A percentile compares a stretch with the other conserved stretches of the same genome.
phyloP scores from a whole-genome alignment of 225 moss, liverwort and hornwort species.

The Thuidium tamariscinum region DNA sequence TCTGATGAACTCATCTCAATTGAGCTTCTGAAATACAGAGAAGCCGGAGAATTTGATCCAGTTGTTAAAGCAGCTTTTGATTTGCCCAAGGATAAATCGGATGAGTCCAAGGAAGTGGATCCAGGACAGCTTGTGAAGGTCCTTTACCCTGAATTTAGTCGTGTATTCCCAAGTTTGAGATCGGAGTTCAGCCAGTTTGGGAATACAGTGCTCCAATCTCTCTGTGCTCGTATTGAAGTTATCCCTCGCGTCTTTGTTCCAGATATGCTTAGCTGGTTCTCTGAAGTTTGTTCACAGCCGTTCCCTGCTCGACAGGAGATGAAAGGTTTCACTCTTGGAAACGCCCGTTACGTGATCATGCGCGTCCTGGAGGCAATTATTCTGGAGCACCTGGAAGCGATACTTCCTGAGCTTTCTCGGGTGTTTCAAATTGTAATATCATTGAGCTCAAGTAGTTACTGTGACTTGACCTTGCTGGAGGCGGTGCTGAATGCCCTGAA shows the following conservation, averaged over 20 bases:
- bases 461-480: slow-evolving; percentile 71
- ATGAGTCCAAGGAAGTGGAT: slow-evolving; percentile 28
- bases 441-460: slow-evolving; percentile 65
- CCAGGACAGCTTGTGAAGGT: slow-evolving; percentile 59
- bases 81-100: slow-evolving; percentile 1
- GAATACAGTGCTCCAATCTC: slow-evolving; percentile 48
- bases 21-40: slow-evolving; percentile 36
- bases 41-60: slow-evolving; percentile 21
- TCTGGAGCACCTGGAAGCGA: slow-evolving; percentile 71
- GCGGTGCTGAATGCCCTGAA: slow-evolving; percentile 62
- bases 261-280: slow-evolving; percentile 88
- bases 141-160: slow-evolving; percentile 67
- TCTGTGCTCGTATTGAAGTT: slow-evolving; percentile 50
- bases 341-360: slow-evolving; percentile 68
- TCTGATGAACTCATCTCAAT: slow-evolving; percentile 83
- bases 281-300: slow-evolving; percentile 68
- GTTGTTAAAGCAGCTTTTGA: slow-evolving; percentile 32
- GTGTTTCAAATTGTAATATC: slow-evolving; percentile 57
- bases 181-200: slow-evolving; percentile 73
- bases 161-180: slow-evolving; percentile 61
- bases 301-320: slow-evolving; percentile 45
- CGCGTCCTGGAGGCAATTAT: slow-evolving; percentile 80
- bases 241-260: slow-evolving; percentile 63
- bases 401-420: slow-evolving; percentile 77
- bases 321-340: slow-evolving; percentile 52